These are phyloP conservation scores for Nothophytophthora sp. DNA, from an alignment of 352 stramenopile species.

Conservation along the genomic window DNA sequence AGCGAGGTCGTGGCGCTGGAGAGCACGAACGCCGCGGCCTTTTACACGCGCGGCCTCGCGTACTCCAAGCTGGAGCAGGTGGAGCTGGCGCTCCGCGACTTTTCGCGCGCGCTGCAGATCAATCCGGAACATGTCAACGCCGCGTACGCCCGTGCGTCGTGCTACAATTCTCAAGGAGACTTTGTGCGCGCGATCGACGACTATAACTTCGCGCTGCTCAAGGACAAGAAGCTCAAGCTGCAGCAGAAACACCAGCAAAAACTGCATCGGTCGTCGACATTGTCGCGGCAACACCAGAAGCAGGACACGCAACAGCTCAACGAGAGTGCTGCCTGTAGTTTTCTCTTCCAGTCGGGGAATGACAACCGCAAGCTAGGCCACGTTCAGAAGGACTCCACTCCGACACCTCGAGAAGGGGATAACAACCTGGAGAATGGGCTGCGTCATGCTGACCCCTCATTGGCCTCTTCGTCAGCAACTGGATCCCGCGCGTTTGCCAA, in stretches of 20 bases:
- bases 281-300: conserved; percentile 24
- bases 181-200: conserved; percentile 89
- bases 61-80: conserved; percentile 69
- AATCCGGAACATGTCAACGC: conserved; percentile 90
- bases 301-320: conserved; percentile 29
- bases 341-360: conserved; percentile 16
- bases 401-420: conserved; percentile 4
- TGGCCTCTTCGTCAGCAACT: conserved; percentile 1
- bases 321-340: conserved; percentile 11
- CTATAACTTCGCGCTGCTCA: conserved; percentile 87
- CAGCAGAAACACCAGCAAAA: conserved; percentile 36
- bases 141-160: conserved; percentile 84
- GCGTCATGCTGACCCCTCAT: conserved; percentile 5
- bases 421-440: conserved; percentile 16
- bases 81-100: conserved; percentile 83
- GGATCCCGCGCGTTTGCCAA: conserved; percentile 2
- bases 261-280: conserved; percentile 19
- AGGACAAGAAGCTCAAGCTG: conserved; percentile 71
- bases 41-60: conserved; percentile 77
- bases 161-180: conserved; percentile 85
- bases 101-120: conserved; percentile 65
- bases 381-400: background rate
- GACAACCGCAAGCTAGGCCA: conserved; percentile 2
- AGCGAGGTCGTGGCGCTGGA: conserved; percentile 48
- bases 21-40: conserved; percentile 39